These are phyloP conservation scores for Aleurites moluccanus DNA, from an alignment of 441 rosid genomes.

Conservation along the genomic window DNA sequence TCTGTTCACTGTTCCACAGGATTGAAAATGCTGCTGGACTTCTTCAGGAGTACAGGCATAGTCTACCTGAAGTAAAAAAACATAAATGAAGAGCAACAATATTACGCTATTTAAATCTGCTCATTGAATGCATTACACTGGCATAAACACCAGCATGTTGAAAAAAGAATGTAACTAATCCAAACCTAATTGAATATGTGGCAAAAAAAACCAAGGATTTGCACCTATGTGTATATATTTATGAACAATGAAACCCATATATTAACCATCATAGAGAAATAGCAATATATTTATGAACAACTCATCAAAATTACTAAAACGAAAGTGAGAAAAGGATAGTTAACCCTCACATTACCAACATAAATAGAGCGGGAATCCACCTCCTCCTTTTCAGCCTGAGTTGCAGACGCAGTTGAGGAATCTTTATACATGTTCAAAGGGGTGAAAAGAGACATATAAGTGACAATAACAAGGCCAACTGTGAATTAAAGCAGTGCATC, in stretches of 20 bases:
- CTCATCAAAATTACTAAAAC: background rate
- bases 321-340: conserved; percentile 22
- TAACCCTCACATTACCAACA: conserved; percentile 66
- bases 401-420: conserved; percentile 49
- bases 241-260: conserved; percentile 2
- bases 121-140: background rate
- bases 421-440: conserved; percentile 35
- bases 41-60: conserved; percentile 96
- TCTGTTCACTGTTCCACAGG: conserved; percentile 93
- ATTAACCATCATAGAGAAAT: background rate
- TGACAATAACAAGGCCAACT: conserved; percentile 2
- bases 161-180: background rate
- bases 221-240: background rate
- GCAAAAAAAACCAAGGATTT: background rate
- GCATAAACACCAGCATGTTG: background rate
- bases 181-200: background rate
- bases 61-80: conserved; percentile 63
- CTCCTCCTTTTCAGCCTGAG: conserved; percentile 60
- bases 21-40: conserved; percentile 94
- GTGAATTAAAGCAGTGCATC: background rate
- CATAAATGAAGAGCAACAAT: conserved; percentile 1
- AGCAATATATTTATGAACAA: background rate
- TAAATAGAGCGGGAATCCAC: conserved; percentile 62
- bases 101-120: background rate
- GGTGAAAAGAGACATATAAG: conserved; percentile 17